Evolutionary conservation across 2,329 filamentous ascomycete genomes (phyloP), one percentile per base, ranked within the genome.

Genomic region (Anthostomella pinea): DNA sequence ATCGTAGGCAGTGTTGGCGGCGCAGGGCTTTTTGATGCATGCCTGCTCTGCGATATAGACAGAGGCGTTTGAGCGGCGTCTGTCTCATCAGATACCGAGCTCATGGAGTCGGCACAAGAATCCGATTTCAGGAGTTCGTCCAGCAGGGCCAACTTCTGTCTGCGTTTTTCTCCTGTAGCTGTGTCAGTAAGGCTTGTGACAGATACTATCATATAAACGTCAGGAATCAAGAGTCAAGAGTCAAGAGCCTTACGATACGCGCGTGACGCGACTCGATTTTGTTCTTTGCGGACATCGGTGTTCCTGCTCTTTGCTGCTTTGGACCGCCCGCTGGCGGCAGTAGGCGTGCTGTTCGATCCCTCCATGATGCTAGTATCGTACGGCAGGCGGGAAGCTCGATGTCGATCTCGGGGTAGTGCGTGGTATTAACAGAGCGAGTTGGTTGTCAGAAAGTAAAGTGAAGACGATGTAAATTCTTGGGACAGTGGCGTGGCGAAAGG

Each of bases 121-220:
- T 58, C 56, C 24, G 49, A 39, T 35, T 60, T 59, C 6, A 68
- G 48, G 14, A 69, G 49, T 23, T 65, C 57, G 31, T 66, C 57
- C 16, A 69, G 47, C 2, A 68, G 48, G 8, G 62, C 65, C 22
- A 69, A 53, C 45, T 64, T 69, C 47, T 68, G 64, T 45, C 65
- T 68, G 26, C 65, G 57, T 45, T 67, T 68, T 45, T 67, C 64
- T 24, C 66, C 66, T 69, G 24, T 13, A 15, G 10, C 31, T 31
- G 30, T 27, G 39, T 53, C 38, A 55, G 48, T 40, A 33, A 35
- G 25, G 25, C 18, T 29, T 17, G 18, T 10, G 25, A 17, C 11
- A 23, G 30, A 24, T n/a, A 6, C 21, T 22, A 14, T n/a, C n/a
- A n/a, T n/a, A n/a, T n/a, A n/a, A n/a, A n/a, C n/a, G n/a, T n/a